Conservation (phyloP, 2,329 filamentous ascomycete genomes). For the Alternaria incomplexa region DNA sequence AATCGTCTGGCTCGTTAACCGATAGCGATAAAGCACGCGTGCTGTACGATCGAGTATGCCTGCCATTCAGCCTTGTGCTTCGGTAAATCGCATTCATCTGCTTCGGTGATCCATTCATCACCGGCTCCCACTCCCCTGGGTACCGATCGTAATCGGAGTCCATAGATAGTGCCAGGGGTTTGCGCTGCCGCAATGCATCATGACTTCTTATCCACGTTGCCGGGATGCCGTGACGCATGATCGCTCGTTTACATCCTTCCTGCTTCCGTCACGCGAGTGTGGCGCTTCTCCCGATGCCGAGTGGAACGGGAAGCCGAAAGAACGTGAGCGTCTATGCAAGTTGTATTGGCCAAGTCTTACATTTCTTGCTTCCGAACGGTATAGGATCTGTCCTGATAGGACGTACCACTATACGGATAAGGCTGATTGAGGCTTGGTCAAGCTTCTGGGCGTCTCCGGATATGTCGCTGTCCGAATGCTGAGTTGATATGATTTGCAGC, state of each 20-base stretch:
- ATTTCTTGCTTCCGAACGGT: slow-evolving; percentile 3
- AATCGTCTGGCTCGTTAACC: neutral
- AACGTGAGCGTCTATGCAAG: slow-evolving; percentile 18
- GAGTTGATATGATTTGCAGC: slow-evolving; percentile 20
- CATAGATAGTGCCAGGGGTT: slow-evolving; percentile 20
- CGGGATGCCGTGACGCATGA: slow-evolving; percentile 18
- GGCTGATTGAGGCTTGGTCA: slow-evolving; percentile 5
- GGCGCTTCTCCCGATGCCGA: slow-evolving; percentile 32
- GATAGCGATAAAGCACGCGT: neutral
- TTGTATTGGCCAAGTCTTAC: slow-evolving; percentile 26
- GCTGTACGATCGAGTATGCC: neutral
- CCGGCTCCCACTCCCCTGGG: slow-evolving; percentile 18
- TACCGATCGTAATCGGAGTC: slow-evolving; percentile 4
- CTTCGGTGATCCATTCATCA: neutral
- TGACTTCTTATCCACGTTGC: slow-evolving; percentile 15
- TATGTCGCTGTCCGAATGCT: slow-evolving; percentile 25
- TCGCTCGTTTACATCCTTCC: slow-evolving; percentile 25
- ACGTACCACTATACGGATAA: neutral
- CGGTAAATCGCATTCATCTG: neutral
- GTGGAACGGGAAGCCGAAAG: slow-evolving; percentile 4
- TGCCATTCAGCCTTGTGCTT: neutral
- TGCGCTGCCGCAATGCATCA: slow-evolving; percentile 9
- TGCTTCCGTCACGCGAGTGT: slow-evolving; percentile 26
- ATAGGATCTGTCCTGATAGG: neutral
- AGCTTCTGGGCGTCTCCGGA: neutral